Evolutionary conservation across 2,329 filamentous ascomycete genomes (phyloP), one percentile per base, ranked within the genome.

Genomic region (Alternaria burnsii): DNA sequence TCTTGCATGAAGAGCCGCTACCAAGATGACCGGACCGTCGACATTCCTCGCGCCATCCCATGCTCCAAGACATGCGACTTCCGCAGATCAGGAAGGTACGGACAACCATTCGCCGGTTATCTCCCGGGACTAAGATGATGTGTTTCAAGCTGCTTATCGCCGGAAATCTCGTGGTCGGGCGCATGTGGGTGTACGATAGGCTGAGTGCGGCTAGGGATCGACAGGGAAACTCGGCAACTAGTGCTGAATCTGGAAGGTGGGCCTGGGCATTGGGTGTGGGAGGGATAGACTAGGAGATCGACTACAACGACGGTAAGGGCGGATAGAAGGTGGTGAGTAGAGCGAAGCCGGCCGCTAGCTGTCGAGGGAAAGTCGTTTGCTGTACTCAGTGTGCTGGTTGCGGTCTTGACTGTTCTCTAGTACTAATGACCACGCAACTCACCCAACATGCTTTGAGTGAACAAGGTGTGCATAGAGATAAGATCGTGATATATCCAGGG

Each of bases 101-200:
- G 16, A 51, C 50, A 44, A 46, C 34, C 54, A 58, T 61, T 67
- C 58, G 62, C 52, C 52, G 52, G 32, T 11, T 36, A 42, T 36
- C 16, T 24, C 38, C 26, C 48, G 24, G 30, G 34, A 59, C 53
- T 55, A 55, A 61, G 52, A 57, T 44, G 43, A 61, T 52, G 42
- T 55, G 66, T 69, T 72, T 66, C 63, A 66, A 36, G 51, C 50
- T 34, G 52, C 55, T 69, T 68, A 68, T 68, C 68, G 60, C 50
- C 60, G 60, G 65, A 38, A 52, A 53, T 52, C 36, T 52, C 52
- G 54, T 50, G n/a, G 42, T 56, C 38, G 34, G 26, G 63, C 57
- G 61, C 70, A 71, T 71, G 70, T 71, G 70, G 55, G 52, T 36
- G 55, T 47, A 55, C 62, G 67, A 70, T 72, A 70, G 67, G 70